Conservation (phyloP, 441 rosid species). For the Euphorbia schlechtendalii region DNA sequence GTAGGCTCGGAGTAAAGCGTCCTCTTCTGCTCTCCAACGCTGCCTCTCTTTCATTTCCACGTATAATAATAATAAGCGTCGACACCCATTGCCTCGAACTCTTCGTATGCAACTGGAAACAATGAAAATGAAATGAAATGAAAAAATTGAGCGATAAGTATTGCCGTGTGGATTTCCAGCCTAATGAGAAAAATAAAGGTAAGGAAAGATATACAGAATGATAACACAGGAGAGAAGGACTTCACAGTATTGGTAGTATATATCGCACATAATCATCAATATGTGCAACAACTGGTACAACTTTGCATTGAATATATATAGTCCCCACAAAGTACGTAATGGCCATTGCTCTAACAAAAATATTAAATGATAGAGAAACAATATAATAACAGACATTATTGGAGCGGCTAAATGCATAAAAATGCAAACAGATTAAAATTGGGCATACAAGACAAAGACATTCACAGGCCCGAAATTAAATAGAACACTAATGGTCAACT, state of each 20-base stretch:
- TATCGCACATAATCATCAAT: background rate
- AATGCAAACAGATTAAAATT: background rate
- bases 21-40: constrained; percentile 99
- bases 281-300: background rate
- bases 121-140: background rate
- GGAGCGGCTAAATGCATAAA: background rate
- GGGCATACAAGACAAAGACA: background rate
- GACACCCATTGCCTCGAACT: constrained; percentile 53
- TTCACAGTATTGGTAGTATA: background rate
- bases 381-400: background rate
- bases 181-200: no score
- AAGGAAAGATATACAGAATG: background rate
- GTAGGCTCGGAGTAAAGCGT: constrained; percentile 76
- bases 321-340: background rate
- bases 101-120: constrained; percentile 53
- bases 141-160: background rate
- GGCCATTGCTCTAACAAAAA: constrained; percentile 8
- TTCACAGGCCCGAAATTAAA: no score
- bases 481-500: no score
- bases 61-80: constrained; percentile 42
- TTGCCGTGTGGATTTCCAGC: background rate
- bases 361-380: background rate
- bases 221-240: background rate
- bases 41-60: constrained; percentile 99
- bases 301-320: background rate